Base-by-base conservation (phyloP, 1,284 basidiomycete species). In the Ganoderma lingzhi region DNA sequence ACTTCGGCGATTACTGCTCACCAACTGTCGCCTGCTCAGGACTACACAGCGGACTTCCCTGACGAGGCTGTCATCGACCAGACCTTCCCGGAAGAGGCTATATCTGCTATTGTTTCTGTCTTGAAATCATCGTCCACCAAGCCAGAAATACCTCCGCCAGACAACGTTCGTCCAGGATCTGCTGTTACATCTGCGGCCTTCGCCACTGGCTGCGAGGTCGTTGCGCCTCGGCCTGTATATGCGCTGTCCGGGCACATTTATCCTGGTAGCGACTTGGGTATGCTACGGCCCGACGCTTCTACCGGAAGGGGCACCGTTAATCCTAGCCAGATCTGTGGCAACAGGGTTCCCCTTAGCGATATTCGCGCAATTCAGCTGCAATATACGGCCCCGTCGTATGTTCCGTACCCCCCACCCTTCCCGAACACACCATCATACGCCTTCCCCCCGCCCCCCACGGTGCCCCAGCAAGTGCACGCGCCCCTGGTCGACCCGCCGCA, bases 51-150 rank as follows among this genome's bases (percentile, higher is more conserved):
- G 10, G 67, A 72, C 30, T 75, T 74, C 51, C 63, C 75, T 3
- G 74, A 74, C 10, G 73, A 76, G 1, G 71, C 70, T 30, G 8
- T 64, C 2, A 35, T 62, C n/a, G 56, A 65, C 55, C 28, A 59
- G 28, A 67, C 68, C 17, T 78, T 77, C 48, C 69, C 76, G 1
- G 74, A 77, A 3, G 76, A 78, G 9, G 76, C 76, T 39, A 68
- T 79, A 41, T 71, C 71, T 35, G 76, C 75, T 6, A 78, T 79
- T 45, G 71, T 79, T 3, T 74, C 76, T 19, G 73, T 79, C 5
- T 66, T 79, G 53, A 64, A 68, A 64, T 66, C 68, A 4, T 72
- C 76, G 28, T 70, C 69, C 17, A 61, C 60, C 45, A 51, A 59
- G 15, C 41, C 63, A 19, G 17, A 28, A n/a, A 14, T n/a, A n/a